Percentiles rank a stretch among this genome's conserved stretches.
phyloP scores from a whole-genome alignment of 176 grass and related monocot genomes.

The Coix lacrymajobi region DNA sequence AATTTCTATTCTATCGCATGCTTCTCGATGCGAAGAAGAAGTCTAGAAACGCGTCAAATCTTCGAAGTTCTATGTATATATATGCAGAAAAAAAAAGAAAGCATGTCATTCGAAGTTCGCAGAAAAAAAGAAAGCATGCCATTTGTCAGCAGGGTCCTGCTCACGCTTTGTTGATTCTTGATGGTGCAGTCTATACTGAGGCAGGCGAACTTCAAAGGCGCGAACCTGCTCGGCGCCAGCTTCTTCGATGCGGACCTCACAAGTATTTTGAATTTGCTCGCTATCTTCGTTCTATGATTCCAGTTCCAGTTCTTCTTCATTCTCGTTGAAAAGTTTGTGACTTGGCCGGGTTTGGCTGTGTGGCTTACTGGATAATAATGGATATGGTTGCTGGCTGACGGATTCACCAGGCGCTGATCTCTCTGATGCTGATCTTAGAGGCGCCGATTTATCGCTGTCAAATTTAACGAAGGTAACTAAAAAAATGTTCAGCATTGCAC shows the following conservation, averaged over 20 bases:
- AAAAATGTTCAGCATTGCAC: not conserved
- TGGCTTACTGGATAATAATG: not conserved
- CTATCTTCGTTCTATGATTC: not conserved
- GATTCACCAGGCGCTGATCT: conserved; percentile 69
- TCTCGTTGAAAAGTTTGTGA: not conserved
- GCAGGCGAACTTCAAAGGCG: conserved; percentile 82
- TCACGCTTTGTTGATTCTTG: not conserved
- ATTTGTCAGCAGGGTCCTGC: not conserved
- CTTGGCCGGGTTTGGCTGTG: not conserved
- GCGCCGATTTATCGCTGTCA: conserved; percentile 68
- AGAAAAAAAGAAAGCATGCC: not conserved
- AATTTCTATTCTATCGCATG: not conserved
- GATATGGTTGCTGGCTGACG: not conserved
- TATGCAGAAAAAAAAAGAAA: not conserved
- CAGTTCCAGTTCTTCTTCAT: not conserved
- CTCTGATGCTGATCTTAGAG: conserved; percentile 64
- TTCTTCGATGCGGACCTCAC: conserved; percentile 93
- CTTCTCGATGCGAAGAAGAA: not conserved
- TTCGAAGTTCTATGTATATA: not conserved
- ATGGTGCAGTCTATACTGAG: conserved; percentile 64
- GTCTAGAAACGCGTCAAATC: not conserved
- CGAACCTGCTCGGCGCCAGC: conserved; percentile 71
- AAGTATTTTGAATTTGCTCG: conserved; percentile 21
- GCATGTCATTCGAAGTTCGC: not conserved
- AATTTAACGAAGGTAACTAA: conserved; percentile 80